A percentile compares a stretch with the other conserved stretches of the same genome.
Conservation (phyloP, 805 yeast genomes). For the Barnettozyma pratensis region DNA sequence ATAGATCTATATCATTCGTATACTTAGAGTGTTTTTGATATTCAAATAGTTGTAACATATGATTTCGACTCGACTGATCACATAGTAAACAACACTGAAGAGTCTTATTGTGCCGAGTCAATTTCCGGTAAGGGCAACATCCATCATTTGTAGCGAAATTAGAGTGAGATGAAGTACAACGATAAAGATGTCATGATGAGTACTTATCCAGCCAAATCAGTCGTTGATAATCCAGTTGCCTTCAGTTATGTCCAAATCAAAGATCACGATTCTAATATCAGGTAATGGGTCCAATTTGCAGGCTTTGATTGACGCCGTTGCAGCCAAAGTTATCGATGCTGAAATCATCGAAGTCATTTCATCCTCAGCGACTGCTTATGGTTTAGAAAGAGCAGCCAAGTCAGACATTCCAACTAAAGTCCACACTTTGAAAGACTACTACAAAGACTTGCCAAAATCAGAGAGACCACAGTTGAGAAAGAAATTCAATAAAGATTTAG, state of each 20-base stretch:
- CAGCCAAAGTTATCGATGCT: constrained; percentile 37
- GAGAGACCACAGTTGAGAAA: constrained; percentile 60
- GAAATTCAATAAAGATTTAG: constrained; percentile 73
- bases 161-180: not conserved
- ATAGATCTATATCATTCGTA: not conserved
- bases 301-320: constrained; percentile 78
- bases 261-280: constrained; percentile 69
- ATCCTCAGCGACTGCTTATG: constrained; percentile 82
- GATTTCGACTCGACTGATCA: too few relatives aligned
- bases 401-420: constrained; percentile 66
- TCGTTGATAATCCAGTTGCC: not conserved
- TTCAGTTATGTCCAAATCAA: constrained; percentile 19
- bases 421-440: constrained; percentile 70
- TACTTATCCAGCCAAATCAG: too few relatives aligned
- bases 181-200: too few relatives aligned
- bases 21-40: too few relatives aligned
- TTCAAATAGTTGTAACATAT: too few relatives aligned
- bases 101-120: not conserved
- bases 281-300: constrained; percentile 96
- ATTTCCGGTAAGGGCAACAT: not conserved
- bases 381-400: constrained; percentile 70
- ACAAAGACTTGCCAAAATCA: constrained; percentile 68
- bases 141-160: not conserved
- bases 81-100: too few relatives aligned
- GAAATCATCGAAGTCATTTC: constrained; percentile 76